Evolutionary conservation across 441 rosid genomes (phyloP), one percentile per base, ranked within the genome.

Genomic region (Jatropha podagrica): DNA sequence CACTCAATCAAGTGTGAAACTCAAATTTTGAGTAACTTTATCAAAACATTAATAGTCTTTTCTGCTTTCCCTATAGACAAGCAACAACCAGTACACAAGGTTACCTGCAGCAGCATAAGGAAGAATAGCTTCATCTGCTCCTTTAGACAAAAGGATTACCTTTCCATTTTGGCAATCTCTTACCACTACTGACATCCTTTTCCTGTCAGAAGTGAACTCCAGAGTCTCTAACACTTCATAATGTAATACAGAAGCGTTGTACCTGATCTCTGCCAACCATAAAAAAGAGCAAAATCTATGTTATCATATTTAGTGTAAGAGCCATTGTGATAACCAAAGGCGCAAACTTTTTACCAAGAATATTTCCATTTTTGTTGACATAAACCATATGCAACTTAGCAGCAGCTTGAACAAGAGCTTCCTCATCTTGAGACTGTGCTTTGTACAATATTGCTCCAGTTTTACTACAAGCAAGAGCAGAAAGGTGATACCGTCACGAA

Each of bases 381-480:
- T 89, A 90, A 75, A 88, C 90, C 98, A 94, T 92, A 78, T 90
- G 89, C 88, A 96, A 84, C 88, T 83, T 82, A 17, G 97, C 94
- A 62, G 99, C 97, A 85, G 98, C 99, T 81, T 85, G 78, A 72
- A 96, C 98, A 82, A 96, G 98, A 80, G 99, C 99, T 55, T 96
- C 98, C 84, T 96, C 99, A 82, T 96, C 99, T 85, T 92, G 98
- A 79, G 99, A 96, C 81, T 96, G 99, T 8, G 99, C 98, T 85
- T 94, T 94, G 86, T 94, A 96, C 52, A 80, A 78, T 69, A 91
- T 82, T 74, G 82, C 85, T 78, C 99, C 98, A 78, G 90, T 84
- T 89, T 96, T 96, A 83, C 99, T 96, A 79, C 73, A 73, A 66
- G 80, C 59, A 80, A 77, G 51, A 55, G 60, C 42, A 73, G 67